Base-by-base conservation (phyloP, 2,329 filamentous ascomycete genomes). In the Penicillium brasilianum region DNA sequence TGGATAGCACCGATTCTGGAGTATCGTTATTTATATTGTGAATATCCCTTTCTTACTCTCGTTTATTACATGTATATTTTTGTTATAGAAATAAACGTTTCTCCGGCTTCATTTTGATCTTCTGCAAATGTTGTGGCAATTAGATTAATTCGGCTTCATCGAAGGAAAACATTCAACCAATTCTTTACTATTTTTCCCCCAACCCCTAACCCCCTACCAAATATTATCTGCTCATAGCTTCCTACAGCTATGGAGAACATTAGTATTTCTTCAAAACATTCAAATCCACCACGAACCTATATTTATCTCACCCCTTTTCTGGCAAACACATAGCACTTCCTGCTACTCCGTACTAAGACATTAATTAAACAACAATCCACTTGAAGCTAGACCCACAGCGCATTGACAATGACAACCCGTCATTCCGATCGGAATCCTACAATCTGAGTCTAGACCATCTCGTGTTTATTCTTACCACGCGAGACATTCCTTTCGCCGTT, bases 21-120 rank as follows among this genome's bases (percentile, higher is more conserved):
- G 37, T 58, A 25, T 25, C 34, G 55, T 58, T 55, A 32, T 22
- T 46, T 60, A 49, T 44, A 49, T 39, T 58, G 36, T 52, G 55
- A 18, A 55, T 60, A 59, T 54, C 58, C 43, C 50, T 56, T 59
- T 61, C 50, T 58, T 34, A 57, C 60, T 43, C 54, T 62, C 61
- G 51, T 62, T 62, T 22, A 57, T 51, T 51, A 57, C 13, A 14
- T 41, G 44, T 57, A 53, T 53, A 53, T 53, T 13, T 13, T 18
- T 51, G 28, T 53, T 37, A 53, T 53, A 53, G 50, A 53, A 53
- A 28, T 22, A n/a, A 36, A 53, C 32, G 22, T 53, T 18, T 53
- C 50, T 53, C 34, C 50, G 50, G 50, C 34, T 39, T 52, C n/a
- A 20, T 18, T 14, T 32, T 3, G 25, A 18, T 4, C 32, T 32